Conservation (phyloP, 805 yeast genomes). For the Ascoidea rubescens region DNA sequence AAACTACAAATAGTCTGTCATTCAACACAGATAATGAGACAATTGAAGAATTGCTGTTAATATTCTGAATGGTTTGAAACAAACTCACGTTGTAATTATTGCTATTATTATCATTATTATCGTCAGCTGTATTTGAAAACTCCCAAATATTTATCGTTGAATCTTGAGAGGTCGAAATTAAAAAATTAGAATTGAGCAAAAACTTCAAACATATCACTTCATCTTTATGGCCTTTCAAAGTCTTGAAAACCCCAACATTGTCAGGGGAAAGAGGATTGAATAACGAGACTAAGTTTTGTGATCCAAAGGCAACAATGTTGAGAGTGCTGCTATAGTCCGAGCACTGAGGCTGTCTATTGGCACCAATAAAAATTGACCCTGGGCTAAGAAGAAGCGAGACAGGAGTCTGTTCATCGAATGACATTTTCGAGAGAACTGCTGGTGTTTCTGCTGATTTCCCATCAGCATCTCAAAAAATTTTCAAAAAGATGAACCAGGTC, state of each 20-base stretch:
- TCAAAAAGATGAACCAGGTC: background rate
- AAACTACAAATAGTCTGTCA: constrained; percentile 34
- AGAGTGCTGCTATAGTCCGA: constrained; percentile 31
- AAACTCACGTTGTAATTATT: constrained; percentile 10
- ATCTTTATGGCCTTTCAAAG: constrained; percentile 46
- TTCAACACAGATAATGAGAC: constrained; percentile 28
- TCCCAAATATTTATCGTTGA: constrained; percentile 49
- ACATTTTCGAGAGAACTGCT: background rate
- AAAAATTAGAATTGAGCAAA: constrained; percentile 26
- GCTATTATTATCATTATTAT: constrained; percentile 3
- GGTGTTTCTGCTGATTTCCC: background rate
- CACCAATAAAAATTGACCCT: constrained; percentile 59
- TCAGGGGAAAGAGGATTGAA: constrained; percentile 42
- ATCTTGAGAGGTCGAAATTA: constrained; percentile 62
- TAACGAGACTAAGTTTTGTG: constrained; percentile 48
- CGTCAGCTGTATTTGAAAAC: constrained; percentile 7
- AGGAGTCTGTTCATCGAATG: no score
- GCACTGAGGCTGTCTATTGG: constrained; percentile 50
- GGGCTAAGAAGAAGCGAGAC: constrained; percentile 7
- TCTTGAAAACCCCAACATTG: constrained; percentile 32
- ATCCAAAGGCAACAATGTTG: constrained; percentile 54
- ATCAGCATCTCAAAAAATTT: background rate
- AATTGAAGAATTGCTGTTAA: constrained; percentile 39
- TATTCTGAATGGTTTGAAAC: constrained; percentile 19
- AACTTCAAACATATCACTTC: constrained; percentile 59